phyloP scores from a whole-genome alignment of 768 basidiomycete species.

The Tricholoma flavovirens region DNA sequence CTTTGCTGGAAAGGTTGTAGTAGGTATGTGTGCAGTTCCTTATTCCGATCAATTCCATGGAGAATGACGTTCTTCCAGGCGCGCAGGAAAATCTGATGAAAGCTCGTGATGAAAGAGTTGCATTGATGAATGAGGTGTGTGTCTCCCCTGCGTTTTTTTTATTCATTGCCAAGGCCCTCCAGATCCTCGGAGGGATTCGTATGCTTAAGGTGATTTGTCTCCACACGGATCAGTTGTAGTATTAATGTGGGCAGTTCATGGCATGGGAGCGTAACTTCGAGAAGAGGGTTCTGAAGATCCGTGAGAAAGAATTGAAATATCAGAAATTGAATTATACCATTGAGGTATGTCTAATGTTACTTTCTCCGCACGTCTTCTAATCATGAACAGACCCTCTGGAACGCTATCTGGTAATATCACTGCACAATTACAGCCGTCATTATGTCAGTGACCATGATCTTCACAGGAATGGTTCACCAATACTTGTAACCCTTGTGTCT shows the following conservation, averaged over 20 bases:
- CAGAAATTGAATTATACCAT: conserved; percentile 85
- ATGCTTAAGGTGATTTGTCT: conserved; percentile 64
- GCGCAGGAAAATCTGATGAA: conserved; percentile 93
- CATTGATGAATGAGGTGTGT: conserved; percentile 76
- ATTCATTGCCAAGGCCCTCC: not conserved
- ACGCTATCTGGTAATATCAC: conserved; percentile 36
- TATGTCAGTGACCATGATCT: not conserved
- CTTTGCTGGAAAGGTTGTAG: conserved; percentile 73
- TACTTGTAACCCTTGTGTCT: conserved; percentile 53
- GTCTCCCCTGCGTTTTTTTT: not conserved
- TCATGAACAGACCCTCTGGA: conserved; percentile 34
- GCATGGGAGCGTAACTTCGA: conserved; percentile 94
- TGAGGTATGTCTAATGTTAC: conserved; percentile 41
- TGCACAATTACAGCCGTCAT: not conserved
- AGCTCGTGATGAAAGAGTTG: conserved; percentile 82
- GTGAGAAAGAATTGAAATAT: conserved; percentile 77
- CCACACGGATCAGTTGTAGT: not conserved
- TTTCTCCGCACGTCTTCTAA: not conserved
- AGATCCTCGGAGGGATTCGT: conserved; percentile 83
- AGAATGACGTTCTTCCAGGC: not conserved
- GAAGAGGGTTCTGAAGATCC: conserved; percentile 60
- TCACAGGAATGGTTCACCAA: conserved; percentile 57
- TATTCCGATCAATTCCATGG: not conserved
- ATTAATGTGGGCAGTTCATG: conserved; percentile 62
- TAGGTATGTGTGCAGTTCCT: conserved; percentile 22